Conservation (phyloP, 2,329 filamentous ascomycete genomes). For the Hawksworthiomyces lignivorus region DNA sequence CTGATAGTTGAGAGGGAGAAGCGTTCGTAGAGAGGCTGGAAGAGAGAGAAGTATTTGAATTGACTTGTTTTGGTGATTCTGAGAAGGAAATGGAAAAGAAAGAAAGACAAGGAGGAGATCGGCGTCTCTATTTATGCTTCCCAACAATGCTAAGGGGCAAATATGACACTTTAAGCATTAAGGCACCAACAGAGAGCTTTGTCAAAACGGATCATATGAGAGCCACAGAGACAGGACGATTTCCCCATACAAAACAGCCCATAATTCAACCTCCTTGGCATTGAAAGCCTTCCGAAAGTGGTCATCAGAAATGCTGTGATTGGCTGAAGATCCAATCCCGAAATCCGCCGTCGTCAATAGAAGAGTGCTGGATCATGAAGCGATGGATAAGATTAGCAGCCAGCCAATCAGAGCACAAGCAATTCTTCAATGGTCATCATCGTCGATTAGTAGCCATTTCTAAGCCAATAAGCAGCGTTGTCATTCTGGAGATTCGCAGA, state of each 20-base stretch:
- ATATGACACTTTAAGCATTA: neutral
- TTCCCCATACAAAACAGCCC: conserved; percentile 7
- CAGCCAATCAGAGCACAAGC: neutral
- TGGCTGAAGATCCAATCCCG: conserved; percentile 1
- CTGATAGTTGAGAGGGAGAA: neutral
- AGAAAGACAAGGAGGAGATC: neutral
- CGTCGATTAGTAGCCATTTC: neutral
- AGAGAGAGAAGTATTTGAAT: neutral
- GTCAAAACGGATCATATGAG: neutral
- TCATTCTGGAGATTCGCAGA: too few relatives aligned
- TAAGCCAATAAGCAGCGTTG: too few relatives aligned
- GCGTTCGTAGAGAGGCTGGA: neutral
- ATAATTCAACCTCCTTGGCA: conserved; percentile 1
- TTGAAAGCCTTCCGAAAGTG: neutral
- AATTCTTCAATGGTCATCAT: conserved; percentile 1
- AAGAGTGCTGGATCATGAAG: too few relatives aligned
- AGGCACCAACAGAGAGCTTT: neutral
- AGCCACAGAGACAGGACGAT: conserved; percentile 8
- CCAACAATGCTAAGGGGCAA: neutral
- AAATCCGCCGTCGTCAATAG: neutral
- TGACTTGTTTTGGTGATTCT: neutral
- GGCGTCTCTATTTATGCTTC: neutral
- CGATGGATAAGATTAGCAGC: too few relatives aligned
- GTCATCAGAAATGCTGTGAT: conserved; percentile 8
- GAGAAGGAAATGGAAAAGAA: neutral